phyloP scores from a whole-genome alignment of 768 basidiomycete species.

The Termitomyces sp. region DNA sequence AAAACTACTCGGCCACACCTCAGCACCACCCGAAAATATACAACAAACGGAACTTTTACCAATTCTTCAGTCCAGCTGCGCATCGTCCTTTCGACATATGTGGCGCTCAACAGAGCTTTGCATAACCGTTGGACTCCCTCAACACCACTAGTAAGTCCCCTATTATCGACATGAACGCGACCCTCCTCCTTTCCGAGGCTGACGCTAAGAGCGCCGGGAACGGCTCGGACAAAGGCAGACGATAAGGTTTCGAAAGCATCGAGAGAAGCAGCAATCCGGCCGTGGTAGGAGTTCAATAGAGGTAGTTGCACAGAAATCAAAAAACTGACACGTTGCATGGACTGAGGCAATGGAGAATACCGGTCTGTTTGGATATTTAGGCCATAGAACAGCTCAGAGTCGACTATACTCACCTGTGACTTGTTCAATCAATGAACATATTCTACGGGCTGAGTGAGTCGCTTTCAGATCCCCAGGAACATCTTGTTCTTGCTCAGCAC shows the following conservation, averaged over 20 bases:
- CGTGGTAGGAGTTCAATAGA: constrained; percentile 70
- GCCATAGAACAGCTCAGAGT: not conserved
- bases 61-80: constrained; percentile 86
- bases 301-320: constrained; percentile 84
- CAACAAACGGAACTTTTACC: constrained; percentile 53
- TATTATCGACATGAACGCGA: constrained; percentile 47
- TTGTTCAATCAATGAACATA: constrained; percentile 87
- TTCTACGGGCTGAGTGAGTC: constrained; percentile 78
- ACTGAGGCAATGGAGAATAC: constrained; percentile 81
- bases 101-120: constrained; percentile 82
- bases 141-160: constrained; percentile 73
- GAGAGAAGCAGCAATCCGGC: constrained; percentile 76
- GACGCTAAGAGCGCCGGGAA: constrained; percentile 85
- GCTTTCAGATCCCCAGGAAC: constrained; percentile 49
- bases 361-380: constrained; percentile 55
- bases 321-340: constrained; percentile 78
- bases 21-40: not conserved
- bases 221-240: constrained; percentile 81
- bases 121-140: constrained; percentile 81
- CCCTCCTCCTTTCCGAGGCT: constrained; percentile 43
- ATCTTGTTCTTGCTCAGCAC: constrained; percentile 49
- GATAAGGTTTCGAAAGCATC: constrained; percentile 95
- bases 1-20: constrained; percentile 57
- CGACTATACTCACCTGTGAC: constrained; percentile 65
- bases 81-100: constrained; percentile 67